phyloP scores from a whole-genome alignment of 2,329 filamentous ascomycete genomes.

The Amphichorda felina region DNA sequence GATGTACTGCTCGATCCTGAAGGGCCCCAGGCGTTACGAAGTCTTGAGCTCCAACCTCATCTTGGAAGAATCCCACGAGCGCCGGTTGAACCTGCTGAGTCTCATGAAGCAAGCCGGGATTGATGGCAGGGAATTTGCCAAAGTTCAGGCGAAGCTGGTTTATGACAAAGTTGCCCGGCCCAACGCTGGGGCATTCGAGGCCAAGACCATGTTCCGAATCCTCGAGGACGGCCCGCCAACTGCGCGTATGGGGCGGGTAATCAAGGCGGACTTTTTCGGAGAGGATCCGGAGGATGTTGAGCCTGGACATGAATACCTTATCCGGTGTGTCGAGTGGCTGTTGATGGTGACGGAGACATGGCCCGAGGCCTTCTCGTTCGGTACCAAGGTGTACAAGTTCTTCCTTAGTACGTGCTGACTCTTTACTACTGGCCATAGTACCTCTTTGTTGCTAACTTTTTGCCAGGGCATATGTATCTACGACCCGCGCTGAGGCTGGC shows the following conservation, averaged over 20 bases:
- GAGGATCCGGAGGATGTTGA: conserved; percentile 42
- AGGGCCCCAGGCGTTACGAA: conserved; percentile 50
- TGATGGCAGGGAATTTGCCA: conserved; percentile 61
- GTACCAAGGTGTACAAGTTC: conserved; percentile 65
- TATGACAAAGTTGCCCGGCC: conserved; percentile 31
- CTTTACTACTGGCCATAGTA: no score
- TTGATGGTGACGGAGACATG: conserved; percentile 61
- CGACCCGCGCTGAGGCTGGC: conserved; percentile 9
- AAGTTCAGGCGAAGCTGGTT: conserved; percentile 48
- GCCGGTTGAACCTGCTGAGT: conserved; percentile 56
- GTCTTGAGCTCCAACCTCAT: conserved; percentile 69
- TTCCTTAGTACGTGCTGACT: conserved; percentile 59
- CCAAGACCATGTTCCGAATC: conserved; percentile 36
- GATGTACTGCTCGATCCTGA: conserved; percentile 74
- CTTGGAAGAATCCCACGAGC: conserved; percentile 52
- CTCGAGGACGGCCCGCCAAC: conserved; percentile 25
- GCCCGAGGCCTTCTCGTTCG: conserved; percentile 55
- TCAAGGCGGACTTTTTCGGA: conserved; percentile 61
- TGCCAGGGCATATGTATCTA: conserved; percentile 4
- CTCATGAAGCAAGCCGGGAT: conserved; percentile 68
- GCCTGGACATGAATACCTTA: conserved; percentile 56
- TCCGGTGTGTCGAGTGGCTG: conserved; percentile 79
- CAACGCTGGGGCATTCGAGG: conserved; percentile 17
- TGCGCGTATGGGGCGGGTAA: conserved; percentile 41
- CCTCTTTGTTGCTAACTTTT: no score